These are phyloP conservation scores for Yamadazyma songkhlaensis DNA, from an alignment of 1,139 yeast species.

Conservation along the genomic window DNA sequence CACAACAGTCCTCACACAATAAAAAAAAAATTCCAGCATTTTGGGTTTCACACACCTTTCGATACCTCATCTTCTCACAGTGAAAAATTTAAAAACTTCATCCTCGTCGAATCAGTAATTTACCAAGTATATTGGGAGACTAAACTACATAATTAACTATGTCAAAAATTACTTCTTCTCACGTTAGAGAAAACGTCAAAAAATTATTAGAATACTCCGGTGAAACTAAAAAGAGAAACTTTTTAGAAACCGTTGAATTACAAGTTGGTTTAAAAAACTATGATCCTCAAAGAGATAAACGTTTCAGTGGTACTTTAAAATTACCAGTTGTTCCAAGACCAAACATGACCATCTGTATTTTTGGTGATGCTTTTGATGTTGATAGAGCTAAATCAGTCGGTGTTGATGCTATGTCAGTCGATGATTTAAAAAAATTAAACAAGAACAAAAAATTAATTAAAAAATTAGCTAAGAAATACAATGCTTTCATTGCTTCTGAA, in stretches of 20 bases:
- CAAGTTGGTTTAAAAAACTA: conserved; percentile 99
- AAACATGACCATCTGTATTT: conserved; percentile 99
- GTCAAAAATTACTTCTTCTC: conserved; percentile 92
- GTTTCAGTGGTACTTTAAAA: conserved; percentile 99
- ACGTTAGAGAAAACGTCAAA: conserved; percentile 96
- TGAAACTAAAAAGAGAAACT: conserved; percentile 99
- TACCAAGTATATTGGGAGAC: conserved; percentile 70
- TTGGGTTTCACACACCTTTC: neutral
- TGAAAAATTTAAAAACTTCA: conserved; percentile 10
- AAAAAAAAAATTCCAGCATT: no score
- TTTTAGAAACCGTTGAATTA: conserved; percentile 99
- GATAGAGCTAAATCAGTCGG: conserved; percentile 99
- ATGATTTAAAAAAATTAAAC: conserved; percentile 99
- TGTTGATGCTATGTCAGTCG: conserved; percentile 99
- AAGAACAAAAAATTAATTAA: conserved; percentile 99
- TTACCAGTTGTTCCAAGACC: conserved; percentile 99
- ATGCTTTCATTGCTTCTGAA: conserved; percentile 99
- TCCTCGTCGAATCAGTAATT: conserved; percentile 53
- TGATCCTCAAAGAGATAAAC: conserved; percentile 99
- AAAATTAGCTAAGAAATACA: conserved; percentile 99
- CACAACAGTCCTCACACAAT: no score
- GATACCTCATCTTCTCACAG: conserved; percentile 2
- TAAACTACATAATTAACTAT: conserved; percentile 46
- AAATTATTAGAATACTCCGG: conserved; percentile 86
- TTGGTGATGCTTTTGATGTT: conserved; percentile 99